Evolutionary conservation across 2,329 filamentous ascomycete genomes (phyloP), one percentile per base, ranked within the genome.

Genomic region (Fusarium veterinarium): DNA sequence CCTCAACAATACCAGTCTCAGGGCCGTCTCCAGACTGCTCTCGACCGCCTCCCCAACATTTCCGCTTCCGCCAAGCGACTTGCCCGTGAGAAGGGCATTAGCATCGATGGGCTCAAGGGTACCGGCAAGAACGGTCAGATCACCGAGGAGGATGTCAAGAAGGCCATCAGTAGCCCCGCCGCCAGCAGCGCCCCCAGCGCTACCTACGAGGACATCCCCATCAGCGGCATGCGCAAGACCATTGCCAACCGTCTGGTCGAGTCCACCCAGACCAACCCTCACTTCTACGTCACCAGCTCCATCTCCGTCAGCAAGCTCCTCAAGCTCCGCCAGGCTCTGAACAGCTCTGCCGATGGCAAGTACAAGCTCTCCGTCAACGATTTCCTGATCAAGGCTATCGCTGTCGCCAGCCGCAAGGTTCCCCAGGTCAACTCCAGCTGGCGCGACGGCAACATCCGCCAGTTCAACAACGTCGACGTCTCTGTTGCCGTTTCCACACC

Each of bases 301-400:
- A 90, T 99, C 81, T 98, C 95, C 65, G 96, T 99, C 74, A 90
- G 88, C 83, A 98, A 98, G 90, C 93, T 99, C 53, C 87, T 97
- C 80, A 98, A 98, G 89, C 95, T 99, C 78, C 95, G 96, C 80
- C 90, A 94, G 85, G 95, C 95, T 66, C 91, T 99, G 76, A 99
- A 99, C 87, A 90, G 91, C 81, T 91, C 93, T 17, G 88, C 94
- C 52, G 92, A 97, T 72, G 96, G 95, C 85, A 91, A 95, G 84
- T 99, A 97, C 91, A 99, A 98, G 91, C 93, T 99, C 67, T 98
- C 95, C n/a, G 94, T 99, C 85, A 99, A 99, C 86, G 96, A 99
- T 86, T 97, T 99, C 89, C 89, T 99, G 73, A 94, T 99, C 89
- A 99, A 99, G 90, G 96, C 95, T 77, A 93, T 95, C 66, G 93